These are phyloP conservation scores for Lomentospora prolificans DNA, from an alignment of 2,329 filamentous ascomycete genomes.

Conservation along the genomic window DNA sequence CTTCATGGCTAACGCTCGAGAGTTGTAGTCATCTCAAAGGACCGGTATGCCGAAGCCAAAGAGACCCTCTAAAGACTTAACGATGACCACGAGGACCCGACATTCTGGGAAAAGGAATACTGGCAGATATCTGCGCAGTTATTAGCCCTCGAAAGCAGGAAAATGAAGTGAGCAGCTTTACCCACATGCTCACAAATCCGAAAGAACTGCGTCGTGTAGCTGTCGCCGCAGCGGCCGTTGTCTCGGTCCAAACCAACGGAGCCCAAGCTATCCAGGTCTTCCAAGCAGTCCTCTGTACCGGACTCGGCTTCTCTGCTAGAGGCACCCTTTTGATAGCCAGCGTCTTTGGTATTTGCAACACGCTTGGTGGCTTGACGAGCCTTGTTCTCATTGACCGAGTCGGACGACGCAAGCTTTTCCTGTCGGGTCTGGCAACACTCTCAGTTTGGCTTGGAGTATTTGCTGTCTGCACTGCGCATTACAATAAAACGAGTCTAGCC, in stretches of 20 bases:
- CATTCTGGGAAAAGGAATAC: background rate
- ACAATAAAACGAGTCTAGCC: background rate
- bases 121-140: background rate
- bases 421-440: background rate
- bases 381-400: background rate
- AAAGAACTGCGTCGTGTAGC: background rate
- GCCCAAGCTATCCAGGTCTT: background rate
- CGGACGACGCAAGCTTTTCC: background rate
- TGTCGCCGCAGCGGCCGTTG: background rate
- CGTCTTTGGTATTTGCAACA: constrained; percentile 1
- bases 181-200: background rate
- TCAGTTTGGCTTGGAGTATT: background rate
- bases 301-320: background rate
- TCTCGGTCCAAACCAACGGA: background rate
- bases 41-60: constrained; percentile 6
- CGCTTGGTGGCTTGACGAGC: background rate
- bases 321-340: background rate
- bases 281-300: background rate
- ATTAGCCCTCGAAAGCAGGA: background rate
- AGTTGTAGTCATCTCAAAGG: constrained; percentile 5
- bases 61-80: background rate
- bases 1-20: no score
- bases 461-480: background rate
- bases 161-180: background rate
- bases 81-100: background rate